Evolutionary conservation across 192 early-diverging fungal species (phyloP).

Genomic region (Neocallimastix lanati): DNA sequence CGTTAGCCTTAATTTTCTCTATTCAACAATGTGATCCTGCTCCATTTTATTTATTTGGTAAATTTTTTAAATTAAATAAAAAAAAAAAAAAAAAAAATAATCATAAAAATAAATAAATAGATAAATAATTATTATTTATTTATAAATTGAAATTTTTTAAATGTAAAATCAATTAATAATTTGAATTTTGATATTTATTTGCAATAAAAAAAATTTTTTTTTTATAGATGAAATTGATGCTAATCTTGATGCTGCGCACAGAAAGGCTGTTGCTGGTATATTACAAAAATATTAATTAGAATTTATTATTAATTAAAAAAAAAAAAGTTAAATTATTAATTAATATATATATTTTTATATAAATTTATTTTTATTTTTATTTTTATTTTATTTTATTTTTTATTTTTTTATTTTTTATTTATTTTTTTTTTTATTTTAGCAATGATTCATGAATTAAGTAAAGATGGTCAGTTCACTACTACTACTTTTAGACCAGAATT

Average conservation of each 20-base stretch:
- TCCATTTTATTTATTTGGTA: slow-evolving; percentile 86
- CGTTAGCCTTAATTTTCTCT: slow-evolving; percentile 90
- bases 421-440: slow-evolving; percentile 4
- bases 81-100: too few relatives aligned
- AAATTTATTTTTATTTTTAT: slow-evolving; percentile 1
- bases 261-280: slow-evolving; percentile 73
- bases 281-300: too few relatives aligned
- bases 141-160: too few relatives aligned
- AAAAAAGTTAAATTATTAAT: too few relatives aligned
- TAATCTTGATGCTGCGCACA: slow-evolving; percentile 84
- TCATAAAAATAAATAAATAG: too few relatives aligned
- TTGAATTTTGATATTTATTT: too few relatives aligned
- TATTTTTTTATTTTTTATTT: not conserved
- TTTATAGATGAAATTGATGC: slow-evolving; percentile 88
- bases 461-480: slow-evolving; percentile 81
- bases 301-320: too few relatives aligned
- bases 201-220: too few relatives aligned
- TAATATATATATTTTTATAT: too few relatives aligned
- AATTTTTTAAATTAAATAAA: too few relatives aligned
- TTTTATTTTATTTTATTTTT: not conserved
- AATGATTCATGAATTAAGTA: slow-evolving; percentile 80
- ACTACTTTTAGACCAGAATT: slow-evolving; percentile 97
- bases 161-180: too few relatives aligned
- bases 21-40: slow-evolving; percentile 97
- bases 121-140: too few relatives aligned